phyloP scores from a whole-genome alignment of 768 basidiomycete species.

The Naganishia vishniacii region DNA sequence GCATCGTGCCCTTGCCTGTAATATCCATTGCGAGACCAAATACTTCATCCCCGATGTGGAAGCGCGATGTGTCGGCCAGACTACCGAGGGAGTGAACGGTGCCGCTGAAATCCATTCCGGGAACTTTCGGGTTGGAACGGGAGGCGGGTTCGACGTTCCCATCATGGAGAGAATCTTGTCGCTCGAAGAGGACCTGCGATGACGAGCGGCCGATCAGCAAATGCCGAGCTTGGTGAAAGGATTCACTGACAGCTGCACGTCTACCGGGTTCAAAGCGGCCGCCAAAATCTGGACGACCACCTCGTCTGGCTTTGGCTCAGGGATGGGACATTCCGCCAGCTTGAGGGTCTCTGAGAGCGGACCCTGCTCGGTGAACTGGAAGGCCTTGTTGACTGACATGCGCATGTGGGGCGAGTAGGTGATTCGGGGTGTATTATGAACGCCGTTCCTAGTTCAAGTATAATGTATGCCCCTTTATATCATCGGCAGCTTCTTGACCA shows the following conservation, averaged over 20 bases:
- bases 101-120: slow-evolving; percentile 64
- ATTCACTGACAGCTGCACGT: slow-evolving; percentile 34
- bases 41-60: slow-evolving; percentile 60
- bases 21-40: slow-evolving; percentile 54
- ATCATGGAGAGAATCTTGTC: slow-evolving; percentile 53
- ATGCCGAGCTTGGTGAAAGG: neutral
- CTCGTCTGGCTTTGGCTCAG: slow-evolving; percentile 48
- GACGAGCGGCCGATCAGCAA: neutral
- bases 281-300: slow-evolving; percentile 57
- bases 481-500: too few relatives aligned
- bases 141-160: slow-evolving; percentile 24
- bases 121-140: slow-evolving; percentile 53
- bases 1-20: slow-evolving; percentile 31
- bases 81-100: slow-evolving; percentile 52
- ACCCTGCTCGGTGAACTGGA: slow-evolving; percentile 31
- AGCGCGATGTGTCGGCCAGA: slow-evolving; percentile 55
- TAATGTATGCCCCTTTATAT: too few relatives aligned
- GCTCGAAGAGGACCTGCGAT: slow-evolving; percentile 24
- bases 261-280: slow-evolving; percentile 67
- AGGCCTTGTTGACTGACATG: slow-evolving; percentile 26
- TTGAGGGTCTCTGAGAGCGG: slow-evolving; percentile 27
- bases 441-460: neutral
- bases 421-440: neutral
- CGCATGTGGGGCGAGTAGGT: neutral
- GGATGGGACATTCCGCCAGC: slow-evolving; percentile 21